Conservation (phyloP, 805 yeast genomes). For the Tetrapisispora taiwanensis region DNA sequence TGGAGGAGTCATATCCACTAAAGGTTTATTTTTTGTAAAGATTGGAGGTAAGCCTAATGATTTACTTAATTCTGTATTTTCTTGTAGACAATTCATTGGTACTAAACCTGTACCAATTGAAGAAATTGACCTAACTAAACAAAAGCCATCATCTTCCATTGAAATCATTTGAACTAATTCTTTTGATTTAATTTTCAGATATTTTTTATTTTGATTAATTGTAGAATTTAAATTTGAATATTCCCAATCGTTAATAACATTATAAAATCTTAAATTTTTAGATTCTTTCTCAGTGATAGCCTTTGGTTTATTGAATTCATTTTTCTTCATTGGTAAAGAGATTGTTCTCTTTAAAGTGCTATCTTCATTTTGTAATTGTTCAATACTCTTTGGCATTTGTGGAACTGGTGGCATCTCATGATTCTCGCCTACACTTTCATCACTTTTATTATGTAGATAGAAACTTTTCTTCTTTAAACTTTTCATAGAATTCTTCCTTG, state of each 20-base stretch:
- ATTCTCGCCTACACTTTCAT: background rate
- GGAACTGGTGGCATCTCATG: background rate
- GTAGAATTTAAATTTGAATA: background rate
- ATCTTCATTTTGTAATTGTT: background rate
- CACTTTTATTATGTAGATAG: background rate
- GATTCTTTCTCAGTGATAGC: background rate
- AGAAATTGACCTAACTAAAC: slow-evolving; percentile 10
- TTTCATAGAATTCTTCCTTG: background rate
- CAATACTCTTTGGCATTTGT: background rate
- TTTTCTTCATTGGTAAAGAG: slow-evolving; percentile 1
- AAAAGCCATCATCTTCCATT: slow-evolving; percentile 4
- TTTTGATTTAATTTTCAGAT: background rate
- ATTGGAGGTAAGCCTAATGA: background rate
- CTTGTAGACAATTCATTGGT: slow-evolving; percentile 8
- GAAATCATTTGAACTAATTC: slow-evolving; percentile 12
- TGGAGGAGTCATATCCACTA: slow-evolving; percentile 11
- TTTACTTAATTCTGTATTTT: slow-evolving; percentile 5
- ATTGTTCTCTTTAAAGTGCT: background rate
- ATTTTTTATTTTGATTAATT: background rate
- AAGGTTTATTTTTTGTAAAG: slow-evolving; percentile 1
- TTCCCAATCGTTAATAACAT: background rate
- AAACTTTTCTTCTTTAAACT: background rate
- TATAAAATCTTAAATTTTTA: background rate
- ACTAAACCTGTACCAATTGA: slow-evolving; percentile 12
- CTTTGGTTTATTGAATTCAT: background rate